phyloP scores from a whole-genome alignment of 768 basidiomycete species.

The Pisolithus marmoratus region DNA sequence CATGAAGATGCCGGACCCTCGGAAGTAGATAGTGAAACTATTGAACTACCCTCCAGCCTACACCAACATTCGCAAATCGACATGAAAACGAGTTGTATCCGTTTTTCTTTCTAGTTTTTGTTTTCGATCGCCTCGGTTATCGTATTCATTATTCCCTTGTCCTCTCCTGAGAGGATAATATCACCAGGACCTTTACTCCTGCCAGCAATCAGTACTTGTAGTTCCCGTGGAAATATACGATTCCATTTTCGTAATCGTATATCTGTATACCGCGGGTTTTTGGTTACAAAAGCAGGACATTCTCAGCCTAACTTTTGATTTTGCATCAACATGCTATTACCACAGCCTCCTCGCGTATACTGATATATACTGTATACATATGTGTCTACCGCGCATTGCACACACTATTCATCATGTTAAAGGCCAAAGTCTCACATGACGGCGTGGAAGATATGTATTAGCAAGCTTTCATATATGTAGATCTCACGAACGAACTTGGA shows the following conservation, averaged over 20 bases:
- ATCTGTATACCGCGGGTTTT: not conserved
- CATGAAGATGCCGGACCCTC: constrained; percentile 77
- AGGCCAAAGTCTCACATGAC: too few species aligned
- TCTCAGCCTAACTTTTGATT: not conserved
- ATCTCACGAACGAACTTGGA: too few species aligned
- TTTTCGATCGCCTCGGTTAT: not conserved
- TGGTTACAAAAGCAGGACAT: not conserved
- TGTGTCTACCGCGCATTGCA: too few species aligned
- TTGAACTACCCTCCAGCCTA: constrained; percentile 84
- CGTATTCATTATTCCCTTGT: not conserved
- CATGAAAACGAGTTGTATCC: not conserved
- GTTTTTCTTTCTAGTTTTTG: constrained; percentile 2
- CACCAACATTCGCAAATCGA: constrained; percentile 44
- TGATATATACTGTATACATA: too few species aligned
- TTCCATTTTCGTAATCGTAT: not conserved
- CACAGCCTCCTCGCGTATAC: too few species aligned
- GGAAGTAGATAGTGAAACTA: constrained; percentile 54
- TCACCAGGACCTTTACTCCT: too few species aligned
- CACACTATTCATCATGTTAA: too few species aligned
- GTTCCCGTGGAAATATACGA: not conserved
- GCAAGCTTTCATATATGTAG: too few species aligned
- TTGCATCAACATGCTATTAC: not conserved
- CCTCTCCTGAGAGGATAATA: too few species aligned
- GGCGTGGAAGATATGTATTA: too few species aligned
- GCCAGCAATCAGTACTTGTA: too few species aligned